These are phyloP conservation scores for Cylindrotheca closterium DNA, from an alignment of 108 stramenopile species.

Conservation along the genomic window DNA sequence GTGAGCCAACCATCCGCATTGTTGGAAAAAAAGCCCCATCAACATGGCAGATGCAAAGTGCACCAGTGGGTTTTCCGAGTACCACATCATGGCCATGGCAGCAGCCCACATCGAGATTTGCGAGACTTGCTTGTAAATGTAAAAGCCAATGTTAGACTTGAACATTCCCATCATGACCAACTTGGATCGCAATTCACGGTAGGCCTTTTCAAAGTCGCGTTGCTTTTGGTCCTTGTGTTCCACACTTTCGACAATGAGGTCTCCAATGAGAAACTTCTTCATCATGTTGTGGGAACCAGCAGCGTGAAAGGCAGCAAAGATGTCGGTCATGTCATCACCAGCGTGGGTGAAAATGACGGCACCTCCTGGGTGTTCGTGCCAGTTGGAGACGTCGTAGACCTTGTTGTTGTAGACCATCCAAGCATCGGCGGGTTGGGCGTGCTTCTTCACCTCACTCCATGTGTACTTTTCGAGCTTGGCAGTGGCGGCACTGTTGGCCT, in stretches of 20 bases:
- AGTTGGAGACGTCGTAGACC: constrained; percentile 97
- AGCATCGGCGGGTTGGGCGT: constrained; percentile 89
- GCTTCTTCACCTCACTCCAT: constrained; percentile 92
- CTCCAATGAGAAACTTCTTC: constrained; percentile 94
- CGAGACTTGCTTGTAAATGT: constrained; percentile 90
- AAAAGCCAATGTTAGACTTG: constrained; percentile 87
- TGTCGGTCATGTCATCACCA: constrained; percentile 98
- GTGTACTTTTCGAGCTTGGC: constrained; percentile 58
- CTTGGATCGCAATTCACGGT: constrained; percentile 90
- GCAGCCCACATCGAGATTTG: constrained; percentile 85
- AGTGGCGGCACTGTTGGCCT: constrained; percentile 23
- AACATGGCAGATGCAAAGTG: constrained; percentile 87
- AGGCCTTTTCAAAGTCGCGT: constrained; percentile 93
- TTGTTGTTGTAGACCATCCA: constrained; percentile 95
- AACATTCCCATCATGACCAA: constrained; percentile 94
- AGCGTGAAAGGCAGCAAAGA: constrained; percentile 98
- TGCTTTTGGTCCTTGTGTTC: constrained; percentile 80
- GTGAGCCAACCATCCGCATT: constrained; percentile 99
- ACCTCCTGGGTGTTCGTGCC: constrained; percentile 97
- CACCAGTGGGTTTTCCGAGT: constrained; percentile 62
- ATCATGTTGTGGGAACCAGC: constrained; percentile 84
- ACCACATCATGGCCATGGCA: constrained; percentile 75
- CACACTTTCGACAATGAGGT: constrained; percentile 75
- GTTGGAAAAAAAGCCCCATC: constrained; percentile 98
- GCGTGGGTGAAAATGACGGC: constrained; percentile 98